These are phyloP conservation scores for Phylloporus arenicola DNA, from an alignment of 768 basidiomycete species.

Conservation along the genomic window DNA sequence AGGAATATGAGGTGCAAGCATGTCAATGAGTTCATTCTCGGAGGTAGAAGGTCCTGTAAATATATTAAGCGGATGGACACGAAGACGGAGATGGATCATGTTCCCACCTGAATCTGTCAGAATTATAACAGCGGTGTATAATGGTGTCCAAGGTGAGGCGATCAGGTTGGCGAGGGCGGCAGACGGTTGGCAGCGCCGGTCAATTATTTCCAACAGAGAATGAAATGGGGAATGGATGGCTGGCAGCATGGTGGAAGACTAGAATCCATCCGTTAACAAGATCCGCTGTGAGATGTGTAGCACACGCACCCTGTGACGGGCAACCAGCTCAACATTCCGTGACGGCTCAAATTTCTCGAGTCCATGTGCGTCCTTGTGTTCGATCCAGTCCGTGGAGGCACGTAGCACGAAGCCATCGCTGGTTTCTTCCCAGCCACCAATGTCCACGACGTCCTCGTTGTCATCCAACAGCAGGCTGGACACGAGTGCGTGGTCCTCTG, in stretches of 20 bases:
- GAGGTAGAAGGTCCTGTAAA: slow-evolving; percentile 23
- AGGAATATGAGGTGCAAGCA: slow-evolving; percentile 50
- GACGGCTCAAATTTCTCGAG: slow-evolving; percentile 61
- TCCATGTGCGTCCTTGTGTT: slow-evolving; percentile 59
- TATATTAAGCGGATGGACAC: not conserved
- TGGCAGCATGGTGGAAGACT: slow-evolving; percentile 34
- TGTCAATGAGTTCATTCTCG: slow-evolving; percentile 46
- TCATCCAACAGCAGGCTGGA: slow-evolving; percentile 50
- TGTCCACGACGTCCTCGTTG: slow-evolving; percentile 65
- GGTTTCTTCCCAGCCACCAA: slow-evolving; percentile 51
- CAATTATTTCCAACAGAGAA: slow-evolving; percentile 46
- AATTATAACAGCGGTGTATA: slow-evolving; percentile 58
- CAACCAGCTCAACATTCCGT: slow-evolving; percentile 58
- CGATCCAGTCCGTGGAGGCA: slow-evolving; percentile 70
- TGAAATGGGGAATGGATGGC: slow-evolving; percentile 55
- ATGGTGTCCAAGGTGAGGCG: slow-evolving; percentile 51
- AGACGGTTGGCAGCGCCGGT: slow-evolving; percentile 49
- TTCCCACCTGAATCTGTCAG: slow-evolving; percentile 44
- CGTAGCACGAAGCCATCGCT: slow-evolving; percentile 41
- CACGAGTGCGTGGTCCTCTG: slow-evolving; percentile 32
- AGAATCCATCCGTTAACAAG: slow-evolving; percentile 7
- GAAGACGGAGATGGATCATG: not conserved
- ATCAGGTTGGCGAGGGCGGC: slow-evolving; percentile 46
- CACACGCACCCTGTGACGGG: slow-evolving; percentile 46
- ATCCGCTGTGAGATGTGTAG: not conserved